Conservation (phyloP, 2,329 filamentous ascomycete genomes). For the Calonectria montana region DNA sequence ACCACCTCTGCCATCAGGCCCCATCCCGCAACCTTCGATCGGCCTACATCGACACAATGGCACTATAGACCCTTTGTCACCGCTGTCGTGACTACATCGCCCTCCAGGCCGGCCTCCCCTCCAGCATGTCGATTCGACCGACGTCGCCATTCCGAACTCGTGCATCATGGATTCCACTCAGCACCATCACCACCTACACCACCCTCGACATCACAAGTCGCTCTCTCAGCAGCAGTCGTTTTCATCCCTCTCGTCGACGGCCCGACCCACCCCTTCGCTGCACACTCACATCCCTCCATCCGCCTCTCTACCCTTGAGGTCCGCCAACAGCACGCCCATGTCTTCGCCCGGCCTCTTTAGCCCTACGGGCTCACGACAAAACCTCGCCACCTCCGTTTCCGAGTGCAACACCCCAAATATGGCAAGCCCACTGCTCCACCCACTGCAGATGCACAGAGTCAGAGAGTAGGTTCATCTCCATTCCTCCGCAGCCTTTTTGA, state of each 20-base stretch:
- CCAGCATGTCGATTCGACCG: constrained; percentile 44
- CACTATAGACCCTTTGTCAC: constrained; percentile 42
- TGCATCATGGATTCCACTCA: constrained; percentile 44
- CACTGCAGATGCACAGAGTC: constrained; percentile 77
- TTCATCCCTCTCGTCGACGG: constrained; percentile 42
- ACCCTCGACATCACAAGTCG: constrained; percentile 41
- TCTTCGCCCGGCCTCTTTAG: constrained; percentile 73
- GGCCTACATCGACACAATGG: constrained; percentile 36
- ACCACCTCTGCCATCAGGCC: constrained; percentile 11
- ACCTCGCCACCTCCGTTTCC: constrained; percentile 57
- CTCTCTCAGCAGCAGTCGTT: constrained; percentile 45
- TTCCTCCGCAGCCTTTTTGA: constrained; percentile 7
- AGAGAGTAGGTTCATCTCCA: constrained; percentile 72
- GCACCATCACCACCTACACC: constrained; percentile 37
- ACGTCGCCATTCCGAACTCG: constrained; percentile 35
- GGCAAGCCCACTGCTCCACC: constrained; percentile 74
- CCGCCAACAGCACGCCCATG: constrained; percentile 66
- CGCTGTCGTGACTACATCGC: constrained; percentile 35
- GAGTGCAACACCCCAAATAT: constrained; percentile 65
- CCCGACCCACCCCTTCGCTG: constrained; percentile 39
- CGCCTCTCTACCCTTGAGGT: constrained; percentile 57
- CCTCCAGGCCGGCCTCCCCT: constrained; percentile 35
- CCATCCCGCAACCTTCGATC: constrained; percentile 14
- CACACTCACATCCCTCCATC: constrained; percentile 49
- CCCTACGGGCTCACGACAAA: constrained; percentile 58